These are phyloP conservation scores for Tolypocladium cylindrosporum DNA, from an alignment of 2,329 filamentous ascomycete genomes.

Conservation along the genomic window DNA sequence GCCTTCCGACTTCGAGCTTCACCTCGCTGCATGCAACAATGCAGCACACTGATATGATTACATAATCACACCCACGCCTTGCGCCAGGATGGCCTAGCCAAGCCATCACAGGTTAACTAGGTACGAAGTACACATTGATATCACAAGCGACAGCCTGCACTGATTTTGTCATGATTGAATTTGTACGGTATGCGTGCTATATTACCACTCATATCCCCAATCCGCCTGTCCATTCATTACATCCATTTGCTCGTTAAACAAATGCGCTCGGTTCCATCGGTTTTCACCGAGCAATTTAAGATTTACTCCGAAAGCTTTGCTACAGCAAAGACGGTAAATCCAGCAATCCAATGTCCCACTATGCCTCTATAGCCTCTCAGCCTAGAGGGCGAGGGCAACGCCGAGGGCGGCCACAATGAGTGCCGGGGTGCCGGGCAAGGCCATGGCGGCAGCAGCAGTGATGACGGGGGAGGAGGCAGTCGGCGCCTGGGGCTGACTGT, in stretches of 20 bases:
- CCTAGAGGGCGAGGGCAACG: slow-evolving; percentile 10
- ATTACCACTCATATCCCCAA: background rate
- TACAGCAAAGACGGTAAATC: background rate
- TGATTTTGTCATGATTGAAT: background rate
- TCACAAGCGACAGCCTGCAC: background rate
- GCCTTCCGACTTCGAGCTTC: background rate
- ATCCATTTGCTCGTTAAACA: background rate
- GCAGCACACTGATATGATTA: background rate
- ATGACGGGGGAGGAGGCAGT: slow-evolving; percentile 20
- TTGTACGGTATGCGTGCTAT: background rate
- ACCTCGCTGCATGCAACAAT: background rate
- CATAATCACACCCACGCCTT: background rate
- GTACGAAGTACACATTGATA: no score
- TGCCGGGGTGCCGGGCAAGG: slow-evolving; percentile 4
- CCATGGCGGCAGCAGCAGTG: slow-evolving; percentile 7
- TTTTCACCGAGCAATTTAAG: background rate
- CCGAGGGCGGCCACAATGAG: slow-evolving; percentile 8
- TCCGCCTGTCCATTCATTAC: background rate
- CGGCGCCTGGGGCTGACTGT: slow-evolving; percentile 20
- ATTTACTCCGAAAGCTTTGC: background rate
- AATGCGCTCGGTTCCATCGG: background rate
- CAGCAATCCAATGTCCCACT: no score
- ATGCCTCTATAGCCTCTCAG: background rate
- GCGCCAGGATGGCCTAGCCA: background rate
- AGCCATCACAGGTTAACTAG: background rate